These are phyloP conservation scores for Pseudogymnoascus sp. DNA, from an alignment of 2,329 filamentous ascomycete genomes.

Conservation along the genomic window DNA sequence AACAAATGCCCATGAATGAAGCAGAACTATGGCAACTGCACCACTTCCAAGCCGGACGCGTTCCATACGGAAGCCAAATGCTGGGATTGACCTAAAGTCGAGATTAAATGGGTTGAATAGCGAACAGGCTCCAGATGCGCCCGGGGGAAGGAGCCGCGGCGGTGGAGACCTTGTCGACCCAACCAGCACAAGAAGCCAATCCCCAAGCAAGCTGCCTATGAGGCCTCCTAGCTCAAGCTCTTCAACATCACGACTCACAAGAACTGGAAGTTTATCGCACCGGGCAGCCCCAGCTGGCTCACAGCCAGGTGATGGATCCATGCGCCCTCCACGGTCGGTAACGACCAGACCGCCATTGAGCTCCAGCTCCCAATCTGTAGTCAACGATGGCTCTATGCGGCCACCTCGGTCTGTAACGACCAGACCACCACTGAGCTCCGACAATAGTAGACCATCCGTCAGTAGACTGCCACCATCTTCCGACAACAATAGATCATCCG, in stretches of 20 bases:
- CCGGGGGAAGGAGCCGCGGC: slow-evolving; percentile 9
- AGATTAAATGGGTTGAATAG: neutral
- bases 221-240: slow-evolving; percentile 5
- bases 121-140: slow-evolving; percentile 6
- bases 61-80: slow-evolving; percentile 21
- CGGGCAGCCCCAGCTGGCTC: neutral
- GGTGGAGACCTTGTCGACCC: slow-evolving; percentile 10
- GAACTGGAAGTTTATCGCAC: neutral
- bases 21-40: slow-evolving; percentile 9
- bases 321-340: slow-evolving; percentile 8
- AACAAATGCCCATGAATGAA: neutral
- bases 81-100: neutral
- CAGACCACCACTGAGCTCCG: neutral
- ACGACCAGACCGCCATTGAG: slow-evolving; percentile 1
- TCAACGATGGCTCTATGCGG: slow-evolving; percentile 8
- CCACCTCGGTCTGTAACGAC: slow-evolving; percentile 5
- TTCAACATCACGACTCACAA: neutral
- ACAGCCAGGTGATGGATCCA: neutral
- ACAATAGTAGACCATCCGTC: slow-evolving; percentile 1
- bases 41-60: slow-evolving; percentile 21
- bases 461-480: neutral
- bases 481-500: neutral
- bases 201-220: slow-evolving; percentile 27
- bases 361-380: neutral
- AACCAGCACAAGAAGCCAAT: slow-evolving; percentile 20